phyloP scores from a whole-genome alignment of 1,284 basidiomycete genomes.

The Naganishia sp. region DNA sequence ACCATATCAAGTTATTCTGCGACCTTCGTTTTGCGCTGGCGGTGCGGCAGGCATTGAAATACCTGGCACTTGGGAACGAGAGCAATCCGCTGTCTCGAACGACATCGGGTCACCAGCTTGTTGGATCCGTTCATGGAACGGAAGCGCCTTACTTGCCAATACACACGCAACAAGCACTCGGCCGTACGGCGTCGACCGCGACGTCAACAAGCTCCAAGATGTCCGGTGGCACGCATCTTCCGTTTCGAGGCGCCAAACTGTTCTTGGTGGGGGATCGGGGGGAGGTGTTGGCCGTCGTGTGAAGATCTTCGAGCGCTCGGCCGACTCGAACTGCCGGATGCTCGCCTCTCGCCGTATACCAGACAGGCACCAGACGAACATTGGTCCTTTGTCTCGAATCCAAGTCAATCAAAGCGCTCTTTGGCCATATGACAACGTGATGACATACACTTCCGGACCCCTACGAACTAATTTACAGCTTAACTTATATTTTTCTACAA shows the following conservation, averaged over 20 bases:
- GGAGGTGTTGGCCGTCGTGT: constrained; percentile 42
- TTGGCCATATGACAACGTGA: no score
- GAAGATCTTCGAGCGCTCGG: background rate
- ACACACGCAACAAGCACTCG: background rate
- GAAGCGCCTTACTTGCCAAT: background rate
- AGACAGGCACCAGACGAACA: no score
- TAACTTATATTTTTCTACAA: no score
- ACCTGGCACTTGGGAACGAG: constrained; percentile 26
- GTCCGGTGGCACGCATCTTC: constrained; percentile 12
- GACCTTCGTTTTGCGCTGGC: constrained; percentile 40
- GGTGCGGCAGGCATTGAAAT: constrained; percentile 44
- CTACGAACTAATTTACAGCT: no score
- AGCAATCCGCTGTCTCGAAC: background rate
- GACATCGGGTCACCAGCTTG: background rate
- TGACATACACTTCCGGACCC: no score
- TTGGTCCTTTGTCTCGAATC: no score
- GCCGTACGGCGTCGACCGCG: background rate
- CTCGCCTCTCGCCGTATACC: no score
- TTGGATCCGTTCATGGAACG: background rate
- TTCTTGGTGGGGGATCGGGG: constrained; percentile 42
- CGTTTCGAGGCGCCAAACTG: constrained; percentile 40
- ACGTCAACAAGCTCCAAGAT: background rate
- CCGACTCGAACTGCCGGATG: no score
- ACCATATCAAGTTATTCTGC: constrained; percentile 47
- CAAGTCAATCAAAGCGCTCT: no score